Evolutionary conservation across 148 eudicot genomes (phyloP), one percentile per base, ranked within the genome.

Genomic region (Silene latifolia): DNA sequence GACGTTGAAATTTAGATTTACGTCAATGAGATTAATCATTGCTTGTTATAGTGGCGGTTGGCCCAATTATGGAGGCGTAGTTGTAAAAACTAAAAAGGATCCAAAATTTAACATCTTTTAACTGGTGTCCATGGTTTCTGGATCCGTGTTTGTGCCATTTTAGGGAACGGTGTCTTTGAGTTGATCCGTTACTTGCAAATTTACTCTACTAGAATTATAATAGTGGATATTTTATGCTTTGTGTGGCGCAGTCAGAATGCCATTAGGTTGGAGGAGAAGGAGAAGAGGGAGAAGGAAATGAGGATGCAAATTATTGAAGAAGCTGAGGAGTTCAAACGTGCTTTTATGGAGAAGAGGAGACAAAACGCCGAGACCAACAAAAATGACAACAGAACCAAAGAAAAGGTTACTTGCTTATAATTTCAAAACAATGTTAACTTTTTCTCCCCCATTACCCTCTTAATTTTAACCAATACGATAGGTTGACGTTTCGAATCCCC

Each of bases 251-350:
- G 98, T 79, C 85, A 77, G 59, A 95, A 92, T 85, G 84, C 92
- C 67, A 85, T 89, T 51, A 87, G 81, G 44, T 93, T 95, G 24
- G 97, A 89, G 82, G 98, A 95, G 80, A 95, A 95, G 83, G 98
- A 95, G 82, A 87, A 87, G 71, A 85, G 15, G 59, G 98, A 95
- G 77, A 92, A 90, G 87, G 97, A 95, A 82, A 81, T 90, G 88
- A 85, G 93, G 63, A 80, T 76, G 83, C 96, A 92, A 81, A 95
- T 95, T 74, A 76, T 95, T 66, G 88, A 89, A 82, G 98, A 95
- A 80, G 98, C 89, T 47, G 93, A 89, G 80, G 96, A 92, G 77
- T 92, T 59, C 59, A 95, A 90, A 60, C 82, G 78, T 72, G 90
- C 89, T 35, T 90, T 89, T 65, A 83, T 86, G 69, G 98, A 95